phyloP scores from a whole-genome alignment of 768 basidiomycete genomes.

The Auricularia cornea region DNA sequence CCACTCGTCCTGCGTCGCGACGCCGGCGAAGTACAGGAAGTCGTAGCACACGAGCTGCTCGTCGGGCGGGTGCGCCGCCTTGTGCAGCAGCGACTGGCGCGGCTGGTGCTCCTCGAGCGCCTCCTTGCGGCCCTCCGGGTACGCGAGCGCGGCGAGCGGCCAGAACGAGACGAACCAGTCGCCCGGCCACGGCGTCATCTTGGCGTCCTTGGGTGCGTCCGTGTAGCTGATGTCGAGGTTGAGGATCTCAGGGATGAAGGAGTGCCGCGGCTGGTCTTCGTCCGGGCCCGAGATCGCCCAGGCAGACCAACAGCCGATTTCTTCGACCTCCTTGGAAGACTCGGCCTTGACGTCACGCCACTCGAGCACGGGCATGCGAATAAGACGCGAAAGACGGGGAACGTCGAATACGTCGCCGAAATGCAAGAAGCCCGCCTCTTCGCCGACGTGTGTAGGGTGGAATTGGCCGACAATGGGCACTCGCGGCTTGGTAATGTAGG shows the following conservation, averaged over 20 bases:
- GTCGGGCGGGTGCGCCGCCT: conserved; percentile 21
- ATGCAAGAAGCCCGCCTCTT: conserved; percentile 36
- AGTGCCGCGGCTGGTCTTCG: not conserved
- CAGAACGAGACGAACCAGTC: conserved; percentile 26
- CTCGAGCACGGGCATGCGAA: conserved; percentile 46
- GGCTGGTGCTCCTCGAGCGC: conserved; percentile 1
- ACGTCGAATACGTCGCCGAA: conserved; percentile 58
- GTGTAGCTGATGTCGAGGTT: conserved; percentile 5
- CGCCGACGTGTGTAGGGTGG: conserved; percentile 46
- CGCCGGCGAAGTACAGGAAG: conserved; percentile 32
- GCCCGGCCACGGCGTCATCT: conserved; percentile 22
- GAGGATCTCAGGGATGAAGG: not conserved
- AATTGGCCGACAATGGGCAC: conserved; percentile 54
- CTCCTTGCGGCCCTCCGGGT: conserved; percentile 16
- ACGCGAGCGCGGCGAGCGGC: conserved; percentile 25
- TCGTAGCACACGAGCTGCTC: conserved; percentile 35
- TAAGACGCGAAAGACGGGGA: conserved; percentile 35
- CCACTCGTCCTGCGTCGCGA: conserved; percentile 15
- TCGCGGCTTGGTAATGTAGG: conserved; percentile 42
- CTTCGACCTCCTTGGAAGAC: conserved; percentile 2
- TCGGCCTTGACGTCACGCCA: conserved; percentile 43
- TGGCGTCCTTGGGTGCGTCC: conserved; percentile 9
- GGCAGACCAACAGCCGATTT: conserved; percentile 5
- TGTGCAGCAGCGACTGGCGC: not conserved
- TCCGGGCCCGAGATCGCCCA: conserved; percentile 1